Percentiles rank a stretch among this genome's conserved stretches.
These are phyloP conservation scores for Pseudopyricularia cyperi DNA, from an alignment of 2,329 filamentous ascomycete species.

Conservation along the genomic window DNA sequence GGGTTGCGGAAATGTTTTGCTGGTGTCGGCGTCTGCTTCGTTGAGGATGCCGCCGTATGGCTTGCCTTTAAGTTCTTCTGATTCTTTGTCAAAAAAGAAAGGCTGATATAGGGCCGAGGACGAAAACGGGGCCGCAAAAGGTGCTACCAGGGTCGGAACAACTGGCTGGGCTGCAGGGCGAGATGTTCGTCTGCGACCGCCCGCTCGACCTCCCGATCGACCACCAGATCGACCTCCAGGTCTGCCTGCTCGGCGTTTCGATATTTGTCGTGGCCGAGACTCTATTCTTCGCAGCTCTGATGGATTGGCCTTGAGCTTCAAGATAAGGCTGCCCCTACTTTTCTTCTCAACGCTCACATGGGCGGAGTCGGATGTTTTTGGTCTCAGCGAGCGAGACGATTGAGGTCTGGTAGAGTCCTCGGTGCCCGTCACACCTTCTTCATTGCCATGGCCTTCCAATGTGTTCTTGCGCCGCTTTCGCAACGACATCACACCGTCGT, in stretches of 20 bases:
- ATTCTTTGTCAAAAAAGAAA: conserved; percentile 81
- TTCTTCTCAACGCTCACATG: conserved; percentile 25
- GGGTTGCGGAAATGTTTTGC: conserved; percentile 68
- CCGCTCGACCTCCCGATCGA: background rate
- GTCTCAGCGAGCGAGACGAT: conserved; percentile 46
- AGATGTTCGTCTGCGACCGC: background rate
- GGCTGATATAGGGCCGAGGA: conserved; percentile 55
- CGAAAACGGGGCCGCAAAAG: conserved; percentile 43
- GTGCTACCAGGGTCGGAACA: background rate
- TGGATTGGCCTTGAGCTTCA: conserved; percentile 46
- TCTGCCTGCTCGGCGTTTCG: conserved; percentile 1
- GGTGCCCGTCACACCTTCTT: conserved; percentile 13
- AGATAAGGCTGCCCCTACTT: conserved; percentile 30
- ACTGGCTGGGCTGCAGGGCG: background rate
- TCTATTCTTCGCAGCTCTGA: conserved; percentile 32
- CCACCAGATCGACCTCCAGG: background rate
- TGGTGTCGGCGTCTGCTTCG: conserved; percentile 82
- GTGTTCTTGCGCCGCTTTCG: conserved; percentile 41
- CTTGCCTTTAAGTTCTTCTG: conserved; percentile 80
- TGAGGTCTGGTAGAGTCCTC: conserved; percentile 22
- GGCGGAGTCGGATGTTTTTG: conserved; percentile 24
- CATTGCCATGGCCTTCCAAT: conserved; percentile 26
- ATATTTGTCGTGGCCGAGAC: background rate
- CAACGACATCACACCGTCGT: conserved; percentile 38
- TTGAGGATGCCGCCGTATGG: conserved; percentile 90